Base-by-base conservation (phyloP, 1,284 basidiomycete species). In the Cutaneotrichosporon sp. region DNA sequence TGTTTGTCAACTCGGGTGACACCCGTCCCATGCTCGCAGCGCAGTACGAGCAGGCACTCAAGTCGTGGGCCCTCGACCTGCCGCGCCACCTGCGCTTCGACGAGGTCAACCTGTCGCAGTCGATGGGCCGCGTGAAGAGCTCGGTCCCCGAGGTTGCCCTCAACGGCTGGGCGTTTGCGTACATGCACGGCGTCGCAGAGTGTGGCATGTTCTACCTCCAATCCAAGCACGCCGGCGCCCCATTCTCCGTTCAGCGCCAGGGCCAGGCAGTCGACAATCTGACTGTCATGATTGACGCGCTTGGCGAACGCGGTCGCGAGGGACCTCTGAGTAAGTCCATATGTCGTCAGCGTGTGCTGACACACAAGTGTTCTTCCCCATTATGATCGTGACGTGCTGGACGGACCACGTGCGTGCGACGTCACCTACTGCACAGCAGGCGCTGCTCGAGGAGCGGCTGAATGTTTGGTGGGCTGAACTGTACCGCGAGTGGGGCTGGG, bases 121-220 rank as follows among this genome's bases (percentile, higher is more conserved):
- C 69, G 15, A 66, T 74, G 36, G 56, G 58, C 47, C 66, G 69
- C 51, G 60, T 77, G 20, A 43, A 54, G 10, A 69, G 68, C 8
- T 62, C 72, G 10, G 61, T n/a, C 4, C 61, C 69, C 12, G 63
- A 64, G 18, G 61, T 64, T 15, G 63, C 66, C 10, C 59, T 68
- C 30, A 64, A 65, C 8, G 77, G 76, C 5, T 76, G 73, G 68
- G 65, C 73, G 51, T 78, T 75, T 60, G 72, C 73, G 1, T 71
- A 76, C 64, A 77, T 77, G 75, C 77, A 78, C 62, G 65, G 70
- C 5, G 55, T 77, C 5, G 77, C 77, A 17, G 76, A 77, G 55
- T 76, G 75, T 46, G 73, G 74, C 37, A 76, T 77, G 68, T 77
- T 77, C 55, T 74, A 77, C 54, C 67, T 77, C 41, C 74, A 77